Evolutionary conservation across 192 early-diverging fungal species (phyloP).

Genomic region (Coemansia sp.): DNA sequence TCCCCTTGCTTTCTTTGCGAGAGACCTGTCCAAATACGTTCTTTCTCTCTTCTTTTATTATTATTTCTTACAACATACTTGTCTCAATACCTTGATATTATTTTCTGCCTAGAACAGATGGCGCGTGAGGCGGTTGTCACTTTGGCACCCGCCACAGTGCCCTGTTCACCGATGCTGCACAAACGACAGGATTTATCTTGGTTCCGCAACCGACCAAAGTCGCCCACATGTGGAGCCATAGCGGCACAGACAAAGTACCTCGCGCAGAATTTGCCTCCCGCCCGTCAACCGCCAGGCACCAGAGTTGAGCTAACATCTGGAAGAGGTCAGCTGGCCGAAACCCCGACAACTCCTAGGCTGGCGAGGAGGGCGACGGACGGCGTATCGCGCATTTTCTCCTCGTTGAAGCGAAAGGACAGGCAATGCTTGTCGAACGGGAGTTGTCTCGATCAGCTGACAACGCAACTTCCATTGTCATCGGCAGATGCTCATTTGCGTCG

Average conservation of each 20-base stretch:
- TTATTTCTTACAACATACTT: not conserved
- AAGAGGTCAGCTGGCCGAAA: not conserved
- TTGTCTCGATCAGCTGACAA: not conserved
- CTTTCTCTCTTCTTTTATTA: not conserved
- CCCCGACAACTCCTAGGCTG: not conserved
- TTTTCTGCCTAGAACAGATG: not conserved
- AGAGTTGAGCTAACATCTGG: not conserved
- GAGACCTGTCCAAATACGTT: not conserved
- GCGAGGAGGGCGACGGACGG: not conserved
- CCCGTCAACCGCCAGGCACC: not conserved
- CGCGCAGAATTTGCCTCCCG: constrained; percentile 4
- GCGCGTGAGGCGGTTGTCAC: not conserved
- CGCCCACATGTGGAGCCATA: not conserved
- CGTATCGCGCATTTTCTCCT: not conserved
- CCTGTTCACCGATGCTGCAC: not conserved
- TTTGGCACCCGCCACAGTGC: not conserved
- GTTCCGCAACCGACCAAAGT: constrained; percentile 15
- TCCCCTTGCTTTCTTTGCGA: not conserved
- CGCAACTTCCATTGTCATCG: constrained; percentile 10
- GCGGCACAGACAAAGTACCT: not conserved
- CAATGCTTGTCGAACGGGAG: not conserved
- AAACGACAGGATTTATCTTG: constrained; percentile 10
- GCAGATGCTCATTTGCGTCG: constrained; percentile 2
- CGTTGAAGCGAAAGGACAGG: not conserved
- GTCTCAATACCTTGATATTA: not conserved